phyloP scores from a whole-genome alignment of 768 basidiomycete genomes.

The Boletus reticuloceps region DNA sequence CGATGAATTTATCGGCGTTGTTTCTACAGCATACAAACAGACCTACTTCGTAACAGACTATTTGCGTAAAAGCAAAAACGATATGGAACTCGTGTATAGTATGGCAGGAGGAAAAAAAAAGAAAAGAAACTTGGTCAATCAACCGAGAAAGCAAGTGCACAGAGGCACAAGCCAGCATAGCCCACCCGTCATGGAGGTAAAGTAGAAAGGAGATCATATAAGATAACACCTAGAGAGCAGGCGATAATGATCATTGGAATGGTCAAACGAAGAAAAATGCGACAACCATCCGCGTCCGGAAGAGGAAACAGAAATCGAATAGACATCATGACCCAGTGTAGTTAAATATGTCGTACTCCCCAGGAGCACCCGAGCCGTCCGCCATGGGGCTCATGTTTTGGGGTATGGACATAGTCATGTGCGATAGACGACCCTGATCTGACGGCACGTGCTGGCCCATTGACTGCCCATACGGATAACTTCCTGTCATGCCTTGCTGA shows the following conservation, averaged over 20 bases:
- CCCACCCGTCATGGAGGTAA: constrained; percentile 6
- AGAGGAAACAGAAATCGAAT: constrained; percentile 11
- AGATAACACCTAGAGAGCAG: constrained; percentile 19
- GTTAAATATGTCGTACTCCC: constrained; percentile 59
- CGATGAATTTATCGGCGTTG: constrained; percentile 8
- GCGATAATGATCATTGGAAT: constrained; percentile 26
- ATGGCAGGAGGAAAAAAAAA: constrained; percentile 6
- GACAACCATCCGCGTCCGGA: constrained; percentile 17
- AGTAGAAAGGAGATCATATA: constrained; percentile 10
- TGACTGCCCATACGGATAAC: constrained; percentile 29
- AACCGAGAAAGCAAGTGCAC: background rate
- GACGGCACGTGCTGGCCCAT: constrained; percentile 19
- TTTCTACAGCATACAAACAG: constrained; percentile 34
- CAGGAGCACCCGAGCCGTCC: constrained; percentile 39
- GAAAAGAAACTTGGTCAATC: background rate
- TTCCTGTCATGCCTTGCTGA: constrained; percentile 25
- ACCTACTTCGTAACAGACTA: constrained; percentile 26
- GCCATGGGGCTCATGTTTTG: constrained; percentile 41
- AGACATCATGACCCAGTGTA: constrained; percentile 45
- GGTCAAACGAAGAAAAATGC: constrained; percentile 13
- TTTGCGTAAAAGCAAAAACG: constrained; percentile 19
- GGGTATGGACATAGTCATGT: constrained; percentile 53
- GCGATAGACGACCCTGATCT: constrained; percentile 39
- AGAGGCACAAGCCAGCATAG: background rate
- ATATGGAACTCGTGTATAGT: constrained; percentile 19